Evolutionary conservation across 495 filamentous ascomycete species (phyloP).

Genomic region (Xylaria longipes): DNA sequence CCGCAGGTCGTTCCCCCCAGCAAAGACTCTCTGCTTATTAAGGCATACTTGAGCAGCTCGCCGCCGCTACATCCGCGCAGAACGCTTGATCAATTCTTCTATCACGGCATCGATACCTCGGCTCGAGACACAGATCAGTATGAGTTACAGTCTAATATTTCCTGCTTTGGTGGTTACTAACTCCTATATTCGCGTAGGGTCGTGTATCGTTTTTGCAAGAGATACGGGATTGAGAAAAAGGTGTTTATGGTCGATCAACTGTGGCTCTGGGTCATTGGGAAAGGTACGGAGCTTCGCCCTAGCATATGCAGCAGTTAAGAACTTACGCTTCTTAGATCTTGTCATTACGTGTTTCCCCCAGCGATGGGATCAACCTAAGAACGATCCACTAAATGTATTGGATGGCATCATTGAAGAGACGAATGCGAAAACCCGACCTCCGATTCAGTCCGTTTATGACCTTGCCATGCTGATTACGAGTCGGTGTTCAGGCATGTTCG

Average conservation of each 20-base stretch:
- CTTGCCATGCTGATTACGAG: conserved; percentile 70
- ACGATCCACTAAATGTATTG: conserved; percentile 71
- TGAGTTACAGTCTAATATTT: background rate
- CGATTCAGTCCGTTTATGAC: conserved; percentile 68
- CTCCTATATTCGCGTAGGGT: conserved; percentile 41
- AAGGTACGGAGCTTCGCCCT: conserved; percentile 36
- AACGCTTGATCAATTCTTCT: conserved; percentile 75
- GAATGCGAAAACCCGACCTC: conserved; percentile 70
- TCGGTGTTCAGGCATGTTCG: conserved; percentile 70
- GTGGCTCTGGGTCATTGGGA: conserved; percentile 73
- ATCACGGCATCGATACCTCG: conserved; percentile 72
- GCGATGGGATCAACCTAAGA: conserved; percentile 73
- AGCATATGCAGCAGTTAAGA: background rate
- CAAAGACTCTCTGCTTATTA: conserved; percentile 68
- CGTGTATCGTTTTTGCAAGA: conserved; percentile 67
- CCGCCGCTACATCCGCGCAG: conserved; percentile 69
- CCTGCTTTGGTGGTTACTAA: background rate
- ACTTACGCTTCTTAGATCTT: conserved; percentile 47
- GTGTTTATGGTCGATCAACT: conserved; percentile 80
- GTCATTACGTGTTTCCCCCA: conserved; percentile 73
- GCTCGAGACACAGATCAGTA: conserved; percentile 68
- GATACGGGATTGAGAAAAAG: conserved; percentile 60
- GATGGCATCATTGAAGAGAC: conserved; percentile 75
- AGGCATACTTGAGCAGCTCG: conserved; percentile 63
- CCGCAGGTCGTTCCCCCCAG: conserved; percentile 37